These are phyloP conservation scores for Antitrichia curtipendula DNA, from an alignment of 225 moss, liverwort and hornwort genomes.

Conservation along the genomic window DNA sequence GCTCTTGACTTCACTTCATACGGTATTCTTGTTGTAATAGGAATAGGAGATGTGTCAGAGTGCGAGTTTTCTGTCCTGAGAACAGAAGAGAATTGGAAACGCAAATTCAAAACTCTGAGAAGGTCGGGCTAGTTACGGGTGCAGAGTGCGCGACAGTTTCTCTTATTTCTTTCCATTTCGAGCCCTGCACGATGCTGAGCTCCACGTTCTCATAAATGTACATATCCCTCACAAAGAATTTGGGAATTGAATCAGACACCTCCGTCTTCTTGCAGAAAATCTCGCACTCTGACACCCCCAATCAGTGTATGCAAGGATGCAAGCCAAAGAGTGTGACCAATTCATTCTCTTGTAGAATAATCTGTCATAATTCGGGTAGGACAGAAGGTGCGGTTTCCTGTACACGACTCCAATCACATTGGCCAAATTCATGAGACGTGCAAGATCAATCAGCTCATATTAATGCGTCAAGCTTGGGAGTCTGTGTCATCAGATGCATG, in stretches of 20 bases:
- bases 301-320: neutral
- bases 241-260: neutral
- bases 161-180: neutral
- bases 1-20: neutral
- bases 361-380: neutral
- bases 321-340: neutral
- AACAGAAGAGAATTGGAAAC: neutral
- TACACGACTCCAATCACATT: neutral
- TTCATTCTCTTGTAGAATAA: neutral
- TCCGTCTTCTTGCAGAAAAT: neutral
- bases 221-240: neutral
- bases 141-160: neutral
- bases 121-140: neutral
- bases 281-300: neutral
- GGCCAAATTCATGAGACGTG: neutral
- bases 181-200: neutral
- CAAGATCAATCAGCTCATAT: neutral
- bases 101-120: neutral
- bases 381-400: neutral
- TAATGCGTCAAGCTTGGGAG: neutral
- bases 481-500: neutral
- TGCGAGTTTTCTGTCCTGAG: neutral
- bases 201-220: neutral
- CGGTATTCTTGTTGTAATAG: neutral
- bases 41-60: neutral